A percentile compares a stretch with the other conserved stretches of the same genome.
phyloP scores from a whole-genome alignment of 768 basidiomycete species.

The Amanita brunnescens region DNA sequence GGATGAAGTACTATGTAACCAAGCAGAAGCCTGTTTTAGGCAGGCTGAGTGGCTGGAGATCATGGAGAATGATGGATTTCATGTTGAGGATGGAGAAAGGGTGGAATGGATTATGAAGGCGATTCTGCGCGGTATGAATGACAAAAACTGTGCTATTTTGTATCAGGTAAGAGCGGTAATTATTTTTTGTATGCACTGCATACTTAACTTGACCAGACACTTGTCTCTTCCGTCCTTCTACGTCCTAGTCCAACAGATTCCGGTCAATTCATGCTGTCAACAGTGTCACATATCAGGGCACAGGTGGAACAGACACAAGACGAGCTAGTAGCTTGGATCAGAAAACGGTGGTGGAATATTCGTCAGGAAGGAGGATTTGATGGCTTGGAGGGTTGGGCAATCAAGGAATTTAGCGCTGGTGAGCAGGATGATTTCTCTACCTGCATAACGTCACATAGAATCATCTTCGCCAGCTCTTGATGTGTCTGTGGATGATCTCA shows the following conservation, averaged over 20 bases:
- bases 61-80: slow-evolving; percentile 61
- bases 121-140: slow-evolving; percentile 51
- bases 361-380: slow-evolving; percentile 77
- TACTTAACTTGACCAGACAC: slow-evolving; percentile 35
- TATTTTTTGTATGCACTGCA: neutral
- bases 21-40: slow-evolving; percentile 58
- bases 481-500: slow-evolving; percentile 66
- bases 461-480: slow-evolving; percentile 56
- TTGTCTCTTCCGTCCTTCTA: slow-evolving; percentile 67
- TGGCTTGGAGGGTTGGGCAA: slow-evolving; percentile 73
- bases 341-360: slow-evolving; percentile 68
- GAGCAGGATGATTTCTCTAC: slow-evolving; percentile 18
- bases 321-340: slow-evolving; percentile 65
- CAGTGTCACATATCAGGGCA: slow-evolving; percentile 61
- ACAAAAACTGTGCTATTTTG: slow-evolving; percentile 52
- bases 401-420: slow-evolving; percentile 85
- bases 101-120: slow-evolving; percentile 71
- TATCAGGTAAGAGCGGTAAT: slow-evolving; percentile 80
- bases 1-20: slow-evolving; percentile 50
- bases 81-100: slow-evolving; percentile 71
- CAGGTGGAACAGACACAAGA: slow-evolving; percentile 66
- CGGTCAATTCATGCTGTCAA: slow-evolving; percentile 51
- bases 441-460: neutral
- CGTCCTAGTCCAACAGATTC: slow-evolving; percentile 54
- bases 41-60: slow-evolving; percentile 66